Evolutionary conservation across 140 eudicot species (phyloP), one percentile per base, ranked within the genome.

Genomic region (Senecio squalidus): DNA sequence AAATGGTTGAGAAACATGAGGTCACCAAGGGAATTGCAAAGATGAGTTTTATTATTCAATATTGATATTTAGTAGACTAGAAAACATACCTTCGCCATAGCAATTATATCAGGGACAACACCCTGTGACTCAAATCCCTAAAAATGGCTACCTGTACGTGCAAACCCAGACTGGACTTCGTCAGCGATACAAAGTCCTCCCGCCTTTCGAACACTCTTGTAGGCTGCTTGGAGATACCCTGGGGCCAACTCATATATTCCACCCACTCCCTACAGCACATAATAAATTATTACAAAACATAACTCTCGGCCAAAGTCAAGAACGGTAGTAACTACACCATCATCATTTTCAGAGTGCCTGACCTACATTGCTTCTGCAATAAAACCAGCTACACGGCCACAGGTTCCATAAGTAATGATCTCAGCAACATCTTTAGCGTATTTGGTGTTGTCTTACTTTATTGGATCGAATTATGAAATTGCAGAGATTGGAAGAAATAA

Each of bases 131-230:
- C 91, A 55, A 82, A 86, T 9, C 87, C 87, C 95, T 91, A 86
- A 53, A 86, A 86, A 67, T 86, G 87, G 77, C 78, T 67, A 7
- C 91, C 95, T 1, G 91, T 79, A 47, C 91, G 91, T 30, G 80
- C 95, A 66, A 86, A 82, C 38, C 95, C 95, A 6, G 87, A 69
- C 43, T 86, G 91, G 55, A 86, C 95, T 75, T 86, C 95, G 74
- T 86, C 95, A 25, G 95, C 95, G 39, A 86, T 82, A 57, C 82
- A 86, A 64, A 82, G 72, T 15, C 95, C 95, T 25, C 95, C 95
- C 6, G 95, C 91, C 50, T 82, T 82, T 73, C 76, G 68, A 41
- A 86, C 70, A 54, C 69, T 68, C 33, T 48, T 68, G 55, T 82
- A 79, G 3, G 74, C 95, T 30, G 84, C 78, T 8, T 80, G 69